Evolutionary conservation across 306 rosid species (phyloP), one percentile per base, ranked within the genome.

Genomic region (Cyamopsis tetragonoloba): DNA sequence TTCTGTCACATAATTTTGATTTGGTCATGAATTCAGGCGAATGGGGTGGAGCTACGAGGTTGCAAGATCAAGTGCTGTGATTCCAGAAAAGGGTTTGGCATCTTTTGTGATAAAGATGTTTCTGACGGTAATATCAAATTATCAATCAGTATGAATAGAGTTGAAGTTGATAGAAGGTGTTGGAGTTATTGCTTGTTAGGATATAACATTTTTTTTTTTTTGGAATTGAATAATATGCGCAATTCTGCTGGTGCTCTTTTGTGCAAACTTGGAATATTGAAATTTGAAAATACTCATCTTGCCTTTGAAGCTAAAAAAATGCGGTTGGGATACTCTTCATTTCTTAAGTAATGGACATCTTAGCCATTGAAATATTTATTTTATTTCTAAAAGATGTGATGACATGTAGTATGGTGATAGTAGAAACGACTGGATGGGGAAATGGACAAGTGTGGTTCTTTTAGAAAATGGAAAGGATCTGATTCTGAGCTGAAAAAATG

Each of bases 21-120:
- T 37, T 65, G 55, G 64, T 51, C 30, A 58, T 46, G 69, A 57
- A 17, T 72, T 80, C 80, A 90, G 99, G 89, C 83, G 55, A 93
- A 93, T 71, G 76, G 84, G 79, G 92, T 81, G 43, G 84, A 84
- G 51, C 88, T 86, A 51, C 86, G 88, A 44, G 91, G 96, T 41
- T 86, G 90, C 83, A 77, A 78, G 38, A 84, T 93, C 81, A 88
- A 86, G 39, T 78, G 78, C 74, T 81, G 95, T 42, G 86, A 85
- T 86, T 86, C 91, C 62, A 87, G 64, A 68, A 90, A 83, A 86
- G 97, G 99, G 54, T 88, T 81, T 77, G 97, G 99, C 30, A 81
- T 93, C 30, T 90, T 90, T 61, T 70, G 77, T 3, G 75, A 84
- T 4, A 73, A 80, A 35, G 76, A 80, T 76, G 85, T 75, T 78